phyloP scores from a whole-genome alignment of 1,284 basidiomycete species.

The Apiotrichum veenhuisii region DNA sequence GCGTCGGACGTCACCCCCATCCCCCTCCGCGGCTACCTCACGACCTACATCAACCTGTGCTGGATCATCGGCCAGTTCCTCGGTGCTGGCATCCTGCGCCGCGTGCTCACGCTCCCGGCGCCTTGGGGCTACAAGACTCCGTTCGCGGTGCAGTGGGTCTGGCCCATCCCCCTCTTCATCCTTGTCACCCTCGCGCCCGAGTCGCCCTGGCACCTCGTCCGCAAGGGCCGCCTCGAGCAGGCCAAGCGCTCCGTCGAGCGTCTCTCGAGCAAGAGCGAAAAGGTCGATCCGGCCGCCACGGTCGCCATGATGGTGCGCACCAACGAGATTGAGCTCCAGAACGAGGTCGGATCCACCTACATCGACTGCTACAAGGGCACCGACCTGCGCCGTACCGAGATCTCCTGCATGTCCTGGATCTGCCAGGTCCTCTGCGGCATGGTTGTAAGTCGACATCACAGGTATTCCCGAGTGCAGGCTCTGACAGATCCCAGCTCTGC shows the following conservation, averaged over 20 bases:
- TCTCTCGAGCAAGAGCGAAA: conserved; percentile 12
- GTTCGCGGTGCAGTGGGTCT: conserved; percentile 37
- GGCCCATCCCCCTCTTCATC: conserved; percentile 33
- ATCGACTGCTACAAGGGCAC: conserved; percentile 5
- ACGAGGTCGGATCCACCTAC: background rate
- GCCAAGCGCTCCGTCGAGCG: background rate
- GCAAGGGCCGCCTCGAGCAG: conserved; percentile 1
- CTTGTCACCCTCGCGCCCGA: conserved; percentile 34
- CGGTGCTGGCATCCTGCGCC: conserved; percentile 42
- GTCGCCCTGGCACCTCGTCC: conserved; percentile 22
- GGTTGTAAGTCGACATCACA: conserved; percentile 9
- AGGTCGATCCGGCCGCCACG: conserved; percentile 32
- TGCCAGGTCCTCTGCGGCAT: conserved; percentile 20
- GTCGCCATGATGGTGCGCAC: conserved; percentile 49
- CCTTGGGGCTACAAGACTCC: conserved; percentile 24
- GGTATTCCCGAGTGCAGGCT: background rate
- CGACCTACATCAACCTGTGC: conserved; percentile 47
- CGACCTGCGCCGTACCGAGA: conserved; percentile 11
- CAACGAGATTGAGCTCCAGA: conserved; percentile 7
- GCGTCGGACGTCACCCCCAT: conserved; percentile 47
- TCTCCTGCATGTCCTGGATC: conserved; percentile 13
- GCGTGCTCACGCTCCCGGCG: conserved; percentile 20
- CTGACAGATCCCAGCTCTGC: conserved; percentile 9
- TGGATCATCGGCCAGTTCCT: conserved; percentile 40
- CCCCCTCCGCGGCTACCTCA: conserved; percentile 42